Evolutionary conservation across 1,284 basidiomycete species (phyloP), one percentile per base, ranked within the genome.

Genomic region (Ceratobasidium sp.): DNA sequence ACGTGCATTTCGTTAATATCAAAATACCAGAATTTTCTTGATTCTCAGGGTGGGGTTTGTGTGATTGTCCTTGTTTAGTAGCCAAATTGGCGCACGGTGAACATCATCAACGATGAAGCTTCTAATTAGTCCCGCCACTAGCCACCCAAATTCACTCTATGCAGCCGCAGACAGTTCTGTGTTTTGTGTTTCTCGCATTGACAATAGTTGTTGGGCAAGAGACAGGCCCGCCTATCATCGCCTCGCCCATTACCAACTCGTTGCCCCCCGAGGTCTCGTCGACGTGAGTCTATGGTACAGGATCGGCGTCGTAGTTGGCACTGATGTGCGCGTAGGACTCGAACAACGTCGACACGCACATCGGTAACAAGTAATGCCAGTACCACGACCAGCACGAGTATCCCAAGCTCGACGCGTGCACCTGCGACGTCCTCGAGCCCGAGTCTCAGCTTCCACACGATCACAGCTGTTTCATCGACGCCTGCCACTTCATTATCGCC

Each of bases 1-100:
- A 63, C 48, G 71, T 41, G 58, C 71, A 73, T 63, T 59, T 62
- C 59, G 59, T 39, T 73, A 73, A 73, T 73, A 63, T 19, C 58
- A 49, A 72, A 72, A 72, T 72, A 61, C 29, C 68, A 72, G 46
- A 61, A 61, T 61, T 59, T 29, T 48, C 53, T 64, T 37, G 62
- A 29, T 43, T 51, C 27, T 51, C 19, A 11, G 5, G 56, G n/a
- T n/a, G n/a, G n/a, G n/a, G n/a, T n/a, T n/a, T 59, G 34, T 9
- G 16, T 16, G 16, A 56, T 34, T 19, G 29, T 29, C 24, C 9
- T 29, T 31, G 27, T 56, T 19, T 34, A 6, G 13, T n/a, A 31
- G 14, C 0, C 29, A 6, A 9, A 8, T 39, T 39, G 37, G 37
- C 37, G 37, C 37, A 8, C 37, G 37, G 7, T 39, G 8, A 39